Base-by-base conservation (phyloP, 306 rosid genomes). In the Corylus avellana region DNA sequence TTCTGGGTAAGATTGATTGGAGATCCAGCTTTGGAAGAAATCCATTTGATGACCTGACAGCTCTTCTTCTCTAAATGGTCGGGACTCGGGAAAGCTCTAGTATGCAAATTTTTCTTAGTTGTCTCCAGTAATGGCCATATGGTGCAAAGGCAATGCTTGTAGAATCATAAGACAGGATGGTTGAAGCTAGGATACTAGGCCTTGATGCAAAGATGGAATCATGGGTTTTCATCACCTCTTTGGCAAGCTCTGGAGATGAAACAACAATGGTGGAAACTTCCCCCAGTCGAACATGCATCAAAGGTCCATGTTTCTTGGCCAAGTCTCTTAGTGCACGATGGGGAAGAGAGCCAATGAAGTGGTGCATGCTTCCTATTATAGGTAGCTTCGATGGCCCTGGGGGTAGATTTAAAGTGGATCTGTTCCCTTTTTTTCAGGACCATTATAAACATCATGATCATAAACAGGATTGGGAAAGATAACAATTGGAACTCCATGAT, bases 231-330 rank as follows among this genome's bases (percentile, higher is more conserved):
- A 88, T 76, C 9, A 85, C 75, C 77, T 83, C 88, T 54, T 13
- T 74, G 16, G 88, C 88, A 44, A 37, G 39, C 62, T 81, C 81
- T 54, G 89, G 59, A 13, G 89, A 86, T 1, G 91, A 88, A 71
- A 83, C 83, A 17, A 86, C 73, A 0, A 84, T 4, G 55, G 66
- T 4, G 5, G 69, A 75, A 0, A 82, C 80, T 66, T 88, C 90
- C 6, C 88, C 92, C 9, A 88, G 88, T 74, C 58, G 74, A 9
- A 83, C 74, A 42, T 88, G 79, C 87, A 83, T 88, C 25, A 88
- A 29, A 7, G 87, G 89, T 20, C 86, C 91, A 70, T 85, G 78
- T 69, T 37, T 70, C 22, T 61, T 49, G 44, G 78, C 84, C 80
- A 79, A 20, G 18, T 79, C 48, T 72, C 62, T 46, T 12, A 82